These are phyloP conservation scores for Arxiozyma slooffiae DNA, from an alignment of 1,139 yeast species.

Conservation along the genomic window DNA sequence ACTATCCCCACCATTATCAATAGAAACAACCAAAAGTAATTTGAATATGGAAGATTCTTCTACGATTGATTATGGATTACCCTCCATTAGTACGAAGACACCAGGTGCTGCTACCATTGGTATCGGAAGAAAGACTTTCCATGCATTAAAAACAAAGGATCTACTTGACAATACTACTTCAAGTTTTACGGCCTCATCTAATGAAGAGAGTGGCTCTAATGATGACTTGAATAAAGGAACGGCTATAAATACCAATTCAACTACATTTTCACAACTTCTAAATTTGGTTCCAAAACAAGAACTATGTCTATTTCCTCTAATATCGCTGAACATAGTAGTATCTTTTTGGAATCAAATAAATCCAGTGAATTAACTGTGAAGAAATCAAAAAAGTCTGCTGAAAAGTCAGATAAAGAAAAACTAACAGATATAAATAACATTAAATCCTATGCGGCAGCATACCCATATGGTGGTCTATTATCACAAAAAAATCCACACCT, in stretches of 20 bases:
- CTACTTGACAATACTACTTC: conserved; percentile 17
- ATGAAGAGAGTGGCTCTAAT: conserved; percentile 5
- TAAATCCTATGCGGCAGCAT: conserved; percentile 27
- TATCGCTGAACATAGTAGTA: conserved; percentile 12
- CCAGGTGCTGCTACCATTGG: conserved; percentile 16
- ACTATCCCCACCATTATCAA: neutral
- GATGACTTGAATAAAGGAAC: neutral
- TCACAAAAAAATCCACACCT: conserved; percentile 26
- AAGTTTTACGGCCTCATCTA: neutral
- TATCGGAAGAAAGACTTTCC: conserved; percentile 35
- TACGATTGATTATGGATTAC: conserved; percentile 9
- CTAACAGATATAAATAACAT: conserved; percentile 3
- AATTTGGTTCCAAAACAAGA: conserved; percentile 19
- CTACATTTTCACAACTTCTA: conserved; percentile 7
- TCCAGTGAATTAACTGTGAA: neutral
- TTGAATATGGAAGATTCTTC: conserved; percentile 11
- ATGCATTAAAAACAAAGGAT: conserved; percentile 33
- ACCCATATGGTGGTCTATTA: conserved; percentile 31
- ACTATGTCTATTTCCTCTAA: conserved; percentile 26
- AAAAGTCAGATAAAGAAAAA: neutral
- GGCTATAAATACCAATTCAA: neutral
- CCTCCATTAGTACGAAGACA: conserved; percentile 6
- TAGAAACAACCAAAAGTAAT: neutral
- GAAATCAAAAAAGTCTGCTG: conserved; percentile 2
- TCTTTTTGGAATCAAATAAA: conserved; percentile 10